These are phyloP conservation scores for Coemansia sp. DNA, from an alignment of 192 early-diverging fungal species.

Conservation along the genomic window DNA sequence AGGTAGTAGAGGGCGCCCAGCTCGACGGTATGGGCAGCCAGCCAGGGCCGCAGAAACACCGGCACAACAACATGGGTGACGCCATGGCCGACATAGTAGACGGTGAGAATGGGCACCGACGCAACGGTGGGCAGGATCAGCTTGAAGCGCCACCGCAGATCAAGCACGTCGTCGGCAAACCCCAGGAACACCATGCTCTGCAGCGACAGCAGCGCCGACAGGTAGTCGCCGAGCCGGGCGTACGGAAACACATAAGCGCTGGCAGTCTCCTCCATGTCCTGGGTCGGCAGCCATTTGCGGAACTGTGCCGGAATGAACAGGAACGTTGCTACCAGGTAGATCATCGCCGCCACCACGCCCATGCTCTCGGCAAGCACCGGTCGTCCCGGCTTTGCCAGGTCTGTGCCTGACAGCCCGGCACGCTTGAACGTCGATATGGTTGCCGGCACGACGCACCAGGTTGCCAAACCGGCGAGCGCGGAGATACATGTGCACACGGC, in stretches of 20 bases:
- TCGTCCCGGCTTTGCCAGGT: slow-evolving; percentile 71
- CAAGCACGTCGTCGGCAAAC: slow-evolving; percentile 97
- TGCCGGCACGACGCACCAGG: slow-evolving; percentile 69
- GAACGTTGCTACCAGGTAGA: slow-evolving; percentile 87
- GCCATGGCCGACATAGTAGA: slow-evolving; percentile 89
- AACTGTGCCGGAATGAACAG: slow-evolving; percentile 96
- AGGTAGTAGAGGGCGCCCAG: slow-evolving; percentile 92
- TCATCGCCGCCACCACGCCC: slow-evolving; percentile 84
- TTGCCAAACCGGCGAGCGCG: slow-evolving; percentile 66
- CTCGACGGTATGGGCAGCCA: slow-evolving; percentile 71
- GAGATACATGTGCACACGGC: slow-evolving; percentile 71
- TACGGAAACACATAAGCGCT: slow-evolving; percentile 29
- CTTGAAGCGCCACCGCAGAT: slow-evolving; percentile 96
- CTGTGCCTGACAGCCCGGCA: slow-evolving; percentile 75
- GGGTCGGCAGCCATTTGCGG: slow-evolving; percentile 69
- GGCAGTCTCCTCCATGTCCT: background rate
- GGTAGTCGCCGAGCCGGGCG: slow-evolving; percentile 80
- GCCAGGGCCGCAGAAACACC: slow-evolving; percentile 68
- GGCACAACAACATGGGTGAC: slow-evolving; percentile 88
- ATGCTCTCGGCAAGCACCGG: slow-evolving; percentile 84
- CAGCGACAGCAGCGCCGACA: slow-evolving; percentile 87
- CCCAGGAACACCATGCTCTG: slow-evolving; percentile 97
- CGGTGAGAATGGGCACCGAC: slow-evolving; percentile 88
- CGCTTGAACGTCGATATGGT: slow-evolving; percentile 71
- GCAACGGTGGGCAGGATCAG: slow-evolving; percentile 91